Evolutionary conservation across 768 basidiomycete species (phyloP).

Genomic region (Xerocomus potaroensis): DNA sequence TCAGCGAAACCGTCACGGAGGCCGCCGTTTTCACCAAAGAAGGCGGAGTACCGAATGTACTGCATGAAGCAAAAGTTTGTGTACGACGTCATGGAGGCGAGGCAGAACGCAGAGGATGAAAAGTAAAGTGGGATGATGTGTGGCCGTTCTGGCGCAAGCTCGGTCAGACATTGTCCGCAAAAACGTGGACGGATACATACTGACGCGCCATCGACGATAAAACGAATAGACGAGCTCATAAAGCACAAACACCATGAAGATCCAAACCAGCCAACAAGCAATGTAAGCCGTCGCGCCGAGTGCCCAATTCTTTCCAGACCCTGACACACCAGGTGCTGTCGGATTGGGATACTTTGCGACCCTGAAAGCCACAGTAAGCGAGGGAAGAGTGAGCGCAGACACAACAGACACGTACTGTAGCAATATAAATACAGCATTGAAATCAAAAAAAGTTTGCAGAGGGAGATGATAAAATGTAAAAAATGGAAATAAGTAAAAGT

Average conservation of each 20-base stretch:
- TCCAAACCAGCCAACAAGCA: slow-evolving; percentile 74
- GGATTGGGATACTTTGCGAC: slow-evolving; percentile 73
- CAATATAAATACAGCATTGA: slow-evolving; percentile 81
- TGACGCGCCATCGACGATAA: slow-evolving; percentile 69
- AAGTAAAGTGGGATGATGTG: slow-evolving; percentile 79
- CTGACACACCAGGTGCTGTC: slow-evolving; percentile 60
- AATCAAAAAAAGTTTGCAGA: slow-evolving; percentile 83
- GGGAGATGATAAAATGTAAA: slow-evolving; percentile 69
- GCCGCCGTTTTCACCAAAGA: slow-evolving; percentile 47
- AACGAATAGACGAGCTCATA: slow-evolving; percentile 80
- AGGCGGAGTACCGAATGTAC: slow-evolving; percentile 71
- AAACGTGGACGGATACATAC: slow-evolving; percentile 45
- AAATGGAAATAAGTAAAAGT: slow-evolving; percentile 68
- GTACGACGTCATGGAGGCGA: slow-evolving; percentile 75
- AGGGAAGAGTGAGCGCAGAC: neutral
- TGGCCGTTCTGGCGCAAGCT: slow-evolving; percentile 61
- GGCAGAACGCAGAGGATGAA: slow-evolving; percentile 72
- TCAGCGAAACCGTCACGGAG: slow-evolving; percentile 68
- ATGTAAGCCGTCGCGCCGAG: slow-evolving; percentile 80
- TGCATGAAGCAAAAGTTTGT: slow-evolving; percentile 81
- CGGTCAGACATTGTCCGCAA: slow-evolving; percentile 8
- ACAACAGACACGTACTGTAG: slow-evolving; percentile 59
- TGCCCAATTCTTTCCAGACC: slow-evolving; percentile 75
- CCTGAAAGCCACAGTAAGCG: slow-evolving; percentile 37
- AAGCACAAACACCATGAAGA: slow-evolving; percentile 65